Percentiles rank a stretch among this genome's conserved stretches.
Conservation (phyloP, 2,329 filamentous ascomycete genomes). For the Fusarium falciforme region DNA sequence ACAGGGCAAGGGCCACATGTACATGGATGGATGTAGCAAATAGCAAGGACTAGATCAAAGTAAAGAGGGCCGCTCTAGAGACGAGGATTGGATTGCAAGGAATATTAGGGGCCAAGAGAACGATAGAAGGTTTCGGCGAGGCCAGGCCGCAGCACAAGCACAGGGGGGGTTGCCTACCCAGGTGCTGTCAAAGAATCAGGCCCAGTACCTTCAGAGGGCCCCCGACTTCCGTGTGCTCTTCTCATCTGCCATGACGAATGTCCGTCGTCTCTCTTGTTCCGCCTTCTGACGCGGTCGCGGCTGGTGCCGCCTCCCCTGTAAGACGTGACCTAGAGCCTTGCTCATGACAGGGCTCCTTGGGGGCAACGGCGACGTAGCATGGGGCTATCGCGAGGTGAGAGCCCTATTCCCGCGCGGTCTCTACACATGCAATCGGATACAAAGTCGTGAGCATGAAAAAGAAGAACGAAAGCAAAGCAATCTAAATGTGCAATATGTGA, state of each 20-base stretch:
- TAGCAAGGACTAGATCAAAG: conserved; percentile 27
- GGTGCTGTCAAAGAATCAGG: conserved; percentile 23
- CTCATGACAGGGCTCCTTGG: background rate
- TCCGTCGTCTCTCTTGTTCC: background rate
- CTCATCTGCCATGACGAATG: background rate
- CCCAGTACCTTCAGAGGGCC: background rate
- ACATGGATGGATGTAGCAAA: conserved; percentile 29
- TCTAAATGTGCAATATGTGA: background rate
- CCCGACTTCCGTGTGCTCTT: background rate
- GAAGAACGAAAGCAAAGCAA: background rate
- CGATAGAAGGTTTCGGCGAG: conserved; percentile 22
- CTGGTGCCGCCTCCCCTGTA: conserved; percentile 3
- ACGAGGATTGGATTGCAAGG: background rate
- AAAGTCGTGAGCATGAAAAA: background rate
- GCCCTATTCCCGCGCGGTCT: background rate
- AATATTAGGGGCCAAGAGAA: conserved; percentile 5
- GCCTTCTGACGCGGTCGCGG: background rate
- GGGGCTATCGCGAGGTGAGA: background rate
- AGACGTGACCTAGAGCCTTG: background rate
- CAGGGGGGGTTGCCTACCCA: background rate
- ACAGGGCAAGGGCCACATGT: conserved; percentile 24
- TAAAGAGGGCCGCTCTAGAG: conserved; percentile 14
- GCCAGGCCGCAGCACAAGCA: conserved; percentile 23
- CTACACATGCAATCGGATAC: background rate
- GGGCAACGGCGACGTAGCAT: background rate